Evolutionary conservation across 169 alveolate genomes (phyloP).

Genomic region (Cyclospora cayetanensis): DNA sequence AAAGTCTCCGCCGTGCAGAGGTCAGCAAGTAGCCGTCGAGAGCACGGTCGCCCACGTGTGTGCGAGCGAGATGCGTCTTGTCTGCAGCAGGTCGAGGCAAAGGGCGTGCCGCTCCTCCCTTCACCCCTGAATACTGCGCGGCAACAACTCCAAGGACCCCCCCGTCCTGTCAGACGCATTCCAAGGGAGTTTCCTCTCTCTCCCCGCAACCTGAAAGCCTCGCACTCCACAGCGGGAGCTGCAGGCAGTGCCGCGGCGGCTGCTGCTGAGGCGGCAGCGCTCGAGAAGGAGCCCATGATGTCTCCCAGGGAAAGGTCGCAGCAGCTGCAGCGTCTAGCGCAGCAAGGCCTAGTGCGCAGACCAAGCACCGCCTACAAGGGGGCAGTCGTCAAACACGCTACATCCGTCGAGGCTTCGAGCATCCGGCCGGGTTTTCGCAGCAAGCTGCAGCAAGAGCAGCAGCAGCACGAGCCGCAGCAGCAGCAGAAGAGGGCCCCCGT

Average conservation of each 20-base stretch:
- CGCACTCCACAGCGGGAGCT: neutral
- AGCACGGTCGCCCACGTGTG: neutral
- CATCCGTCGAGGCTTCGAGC: neutral
- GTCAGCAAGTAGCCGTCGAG: neutral
- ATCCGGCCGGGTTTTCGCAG: neutral
- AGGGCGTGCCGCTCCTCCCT: conserved; percentile 1
- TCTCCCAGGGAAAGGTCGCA: neutral
- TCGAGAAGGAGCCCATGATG: neutral
- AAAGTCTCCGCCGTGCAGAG: neutral
- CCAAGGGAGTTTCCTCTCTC: too few species aligned
- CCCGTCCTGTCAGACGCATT: neutral
- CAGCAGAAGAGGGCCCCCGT: conserved; percentile 30
- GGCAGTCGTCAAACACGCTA: neutral
- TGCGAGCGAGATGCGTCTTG: neutral
- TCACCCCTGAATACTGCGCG: neutral
- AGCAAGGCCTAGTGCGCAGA: neutral
- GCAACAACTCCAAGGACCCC: neutral
- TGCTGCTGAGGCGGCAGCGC: neutral
- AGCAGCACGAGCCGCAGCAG: conserved; percentile 41
- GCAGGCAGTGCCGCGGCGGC: neutral
- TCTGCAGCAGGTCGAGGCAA: neutral
- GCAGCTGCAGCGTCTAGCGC: neutral
- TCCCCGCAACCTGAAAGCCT: too few species aligned
- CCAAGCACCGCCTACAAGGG: neutral
- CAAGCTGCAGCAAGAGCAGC: conserved; percentile 4